Evolutionary conservation across 106 monocot genomes (phyloP).

Genomic region (Allium cepa): DNA sequence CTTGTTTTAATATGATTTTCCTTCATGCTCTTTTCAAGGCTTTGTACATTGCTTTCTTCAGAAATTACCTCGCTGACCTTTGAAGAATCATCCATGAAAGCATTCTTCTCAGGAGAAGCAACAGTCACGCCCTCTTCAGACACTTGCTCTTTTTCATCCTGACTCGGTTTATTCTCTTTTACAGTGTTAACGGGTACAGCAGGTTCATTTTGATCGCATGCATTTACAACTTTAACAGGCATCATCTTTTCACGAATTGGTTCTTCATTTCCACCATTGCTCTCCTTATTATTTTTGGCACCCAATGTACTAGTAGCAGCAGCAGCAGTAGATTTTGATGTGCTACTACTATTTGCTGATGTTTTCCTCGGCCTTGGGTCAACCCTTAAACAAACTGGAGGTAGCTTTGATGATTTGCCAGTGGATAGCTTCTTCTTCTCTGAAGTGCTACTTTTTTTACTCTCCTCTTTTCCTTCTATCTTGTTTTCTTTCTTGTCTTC

Average conservation of each 20-base stretch:
- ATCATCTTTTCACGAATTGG: slow-evolving; percentile 7
- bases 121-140: neutral
- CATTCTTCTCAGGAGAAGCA: neutral
- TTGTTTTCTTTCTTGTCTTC: slow-evolving; percentile 4
- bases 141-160: neutral
- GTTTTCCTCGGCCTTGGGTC: slow-evolving; percentile 53
- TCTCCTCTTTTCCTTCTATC: slow-evolving; percentile 9
- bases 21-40: no score
- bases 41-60: neutral
- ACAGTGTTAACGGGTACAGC: neutral
- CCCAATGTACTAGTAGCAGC: slow-evolving; percentile 11
- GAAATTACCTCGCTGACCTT: neutral
- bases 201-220: no score
- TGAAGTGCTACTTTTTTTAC: slow-evolving; percentile 2
- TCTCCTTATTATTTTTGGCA: slow-evolving; percentile 11
- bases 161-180: neutral
- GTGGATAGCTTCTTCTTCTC: slow-evolving; percentile 10
- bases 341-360: slow-evolving; percentile 45
- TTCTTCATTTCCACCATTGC: neutral
- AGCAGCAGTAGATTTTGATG: slow-evolving; percentile 20
- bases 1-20: no score
- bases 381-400: slow-evolving; percentile 69
- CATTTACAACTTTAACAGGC: neutral
- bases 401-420: slow-evolving; percentile 27
- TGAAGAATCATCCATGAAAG: neutral